Evolutionary conservation across 169 alveolate species (phyloP), one percentile per base, ranked within the genome.

Genomic region (Plasmodium malariae): DNA sequence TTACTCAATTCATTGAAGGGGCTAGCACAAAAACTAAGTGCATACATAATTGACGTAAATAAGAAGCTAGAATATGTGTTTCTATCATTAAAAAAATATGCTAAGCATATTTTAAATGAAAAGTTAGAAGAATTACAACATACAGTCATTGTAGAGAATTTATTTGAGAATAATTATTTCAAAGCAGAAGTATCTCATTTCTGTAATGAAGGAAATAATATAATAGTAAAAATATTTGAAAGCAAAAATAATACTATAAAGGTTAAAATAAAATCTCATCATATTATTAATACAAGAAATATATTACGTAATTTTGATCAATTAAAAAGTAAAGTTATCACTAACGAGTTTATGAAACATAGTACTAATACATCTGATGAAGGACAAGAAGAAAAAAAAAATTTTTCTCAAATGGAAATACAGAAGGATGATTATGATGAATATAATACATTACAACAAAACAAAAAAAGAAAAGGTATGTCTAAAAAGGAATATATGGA

Each of bases 1-100:
- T 40, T 43, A 24, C 12, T 32, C 26, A 67, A 26, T 17, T n/a
- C 26, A 36, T 19, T 37, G 21, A 57, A 14, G 0, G 11, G 14
- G 11, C 37, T 30, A 14, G 14, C 4, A 12, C 17, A 21, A 48
- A 69, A 30, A 26, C 28, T 86, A 59, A 86, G 92, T 34, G 92
- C 92, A 70, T 86, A 86, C 48, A 86, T 86, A 19, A 60, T 86
- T 24, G 92, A 86, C 34, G 87, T 71, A 72, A 86, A 86, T 70
- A 86, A 86, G 57, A 86, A 71, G 45, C 21, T 86, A 5, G 92
- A 86, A 59, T 86, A 86, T 69, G 92, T 86, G 37, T 86, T 86
- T 51, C 30, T 86, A 34, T 69, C 78, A 55, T 40, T 86, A 14
- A 45, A 70, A 19, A 86, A 86, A 86, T 57, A 54, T 5, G 62